phyloP scores from a whole-genome alignment of 2,329 filamentous ascomycete genomes.

The Leptographium galeiforme region DNA sequence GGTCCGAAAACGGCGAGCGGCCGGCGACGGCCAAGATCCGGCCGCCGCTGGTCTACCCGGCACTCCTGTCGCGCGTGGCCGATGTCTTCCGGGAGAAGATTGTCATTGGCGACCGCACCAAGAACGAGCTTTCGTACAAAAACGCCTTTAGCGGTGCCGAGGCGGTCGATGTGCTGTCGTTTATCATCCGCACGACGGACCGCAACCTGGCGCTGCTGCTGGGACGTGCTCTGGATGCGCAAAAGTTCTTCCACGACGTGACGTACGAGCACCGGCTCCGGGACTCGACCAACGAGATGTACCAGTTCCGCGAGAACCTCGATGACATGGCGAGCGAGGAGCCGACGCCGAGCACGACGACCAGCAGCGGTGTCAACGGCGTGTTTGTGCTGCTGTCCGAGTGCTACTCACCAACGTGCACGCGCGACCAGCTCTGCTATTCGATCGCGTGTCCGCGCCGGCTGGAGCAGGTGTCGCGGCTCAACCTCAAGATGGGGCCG shows the following conservation, averaged over 20 bases:
- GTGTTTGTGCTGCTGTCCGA: conserved; percentile 94
- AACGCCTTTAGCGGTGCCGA: conserved; percentile 93
- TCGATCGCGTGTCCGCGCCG: conserved; percentile 92
- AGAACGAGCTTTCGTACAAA: conserved; percentile 95
- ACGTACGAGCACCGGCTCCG: conserved; percentile 92
- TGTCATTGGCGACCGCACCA: conserved; percentile 71
- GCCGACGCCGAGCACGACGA: conserved; percentile 28
- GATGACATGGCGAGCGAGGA: conserved; percentile 76
- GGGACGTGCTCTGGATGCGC: conserved; percentile 83
- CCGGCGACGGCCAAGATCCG: conserved; percentile 49
- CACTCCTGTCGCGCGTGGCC: conserved; percentile 81
- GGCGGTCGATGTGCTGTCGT: conserved; percentile 86
- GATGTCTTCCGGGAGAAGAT: conserved; percentile 88
- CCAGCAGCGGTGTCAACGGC: conserved; percentile 54
- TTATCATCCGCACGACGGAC: conserved; percentile 95
- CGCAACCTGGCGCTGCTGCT: conserved; percentile 84
- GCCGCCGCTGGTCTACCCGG: conserved; percentile 84
- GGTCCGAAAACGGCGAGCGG: conserved; percentile 40
- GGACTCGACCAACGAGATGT: conserved; percentile 89
- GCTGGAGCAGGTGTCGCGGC: conserved; percentile 82
- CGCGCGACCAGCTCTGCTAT: conserved; percentile 87
- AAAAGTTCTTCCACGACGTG: conserved; percentile 99
- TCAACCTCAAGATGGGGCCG: conserved; percentile 87
- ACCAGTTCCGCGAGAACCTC: conserved; percentile 89
- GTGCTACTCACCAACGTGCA: conserved; percentile 96